phyloP scores from a whole-genome alignment of 2,329 filamentous ascomycete genomes.

The Hawksworthiomyces lignivorus region DNA sequence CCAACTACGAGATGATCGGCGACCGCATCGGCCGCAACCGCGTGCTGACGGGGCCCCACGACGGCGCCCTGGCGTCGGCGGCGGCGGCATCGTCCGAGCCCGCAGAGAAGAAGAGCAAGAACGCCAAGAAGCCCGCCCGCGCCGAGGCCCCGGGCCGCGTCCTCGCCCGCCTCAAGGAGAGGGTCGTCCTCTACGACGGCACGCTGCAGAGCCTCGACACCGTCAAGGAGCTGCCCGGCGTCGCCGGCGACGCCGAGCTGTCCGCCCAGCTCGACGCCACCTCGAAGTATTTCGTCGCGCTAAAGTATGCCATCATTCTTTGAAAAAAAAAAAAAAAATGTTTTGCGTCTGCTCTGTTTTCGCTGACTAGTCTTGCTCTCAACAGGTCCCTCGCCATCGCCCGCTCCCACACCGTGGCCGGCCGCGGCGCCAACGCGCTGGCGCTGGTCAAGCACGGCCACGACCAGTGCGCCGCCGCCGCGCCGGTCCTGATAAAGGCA shows the following conservation, averaged over 20 bases:
- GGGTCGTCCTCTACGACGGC: constrained; percentile 83
- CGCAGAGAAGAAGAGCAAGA: constrained; percentile 22
- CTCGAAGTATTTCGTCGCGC: constrained; percentile 73
- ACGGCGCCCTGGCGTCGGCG: constrained; percentile 58
- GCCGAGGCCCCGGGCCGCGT: constrained; percentile 63
- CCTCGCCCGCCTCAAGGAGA: constrained; percentile 74
- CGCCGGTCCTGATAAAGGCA: constrained; percentile 36
- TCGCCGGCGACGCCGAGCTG: constrained; percentile 74
- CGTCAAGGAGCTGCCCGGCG: constrained; percentile 80
- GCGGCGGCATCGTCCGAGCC: too few species aligned
- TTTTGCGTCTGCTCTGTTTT: too few species aligned
- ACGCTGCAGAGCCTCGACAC: constrained; percentile 86
- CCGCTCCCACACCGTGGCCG: constrained; percentile 70
- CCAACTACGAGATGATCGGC: constrained; percentile 89
- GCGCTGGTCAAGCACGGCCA: constrained; percentile 71
- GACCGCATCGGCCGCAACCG: constrained; percentile 93
- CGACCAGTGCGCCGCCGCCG: constrained; percentile 49
- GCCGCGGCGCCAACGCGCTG: constrained; percentile 70
- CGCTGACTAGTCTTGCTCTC: too few species aligned
- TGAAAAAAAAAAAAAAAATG: too few species aligned
- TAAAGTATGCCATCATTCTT: constrained; percentile 55
- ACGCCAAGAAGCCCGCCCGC: constrained; percentile 20
- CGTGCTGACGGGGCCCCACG: constrained; percentile 73
- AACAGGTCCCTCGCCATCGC: constrained; percentile 77
- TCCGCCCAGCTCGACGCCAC: constrained; percentile 72